These are phyloP conservation scores for Scheffersomyces cryptocercus DNA, from an alignment of 1,139 yeast species.

Conservation along the genomic window DNA sequence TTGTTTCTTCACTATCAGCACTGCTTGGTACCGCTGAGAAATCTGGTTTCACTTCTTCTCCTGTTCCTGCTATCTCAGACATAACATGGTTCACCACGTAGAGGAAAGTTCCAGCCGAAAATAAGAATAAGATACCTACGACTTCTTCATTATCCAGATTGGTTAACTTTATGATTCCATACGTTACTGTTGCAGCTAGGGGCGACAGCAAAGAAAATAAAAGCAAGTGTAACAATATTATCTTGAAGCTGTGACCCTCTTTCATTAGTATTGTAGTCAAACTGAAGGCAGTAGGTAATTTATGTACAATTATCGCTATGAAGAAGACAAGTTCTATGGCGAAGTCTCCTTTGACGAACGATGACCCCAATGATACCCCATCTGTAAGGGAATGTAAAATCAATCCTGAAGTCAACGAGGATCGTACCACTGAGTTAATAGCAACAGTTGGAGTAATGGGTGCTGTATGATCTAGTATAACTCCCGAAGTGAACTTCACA, in stretches of 20 bases:
- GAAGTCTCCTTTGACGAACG: slow-evolving; percentile 47
- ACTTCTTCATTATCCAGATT: slow-evolving; percentile 34
- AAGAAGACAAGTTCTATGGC: slow-evolving; percentile 54
- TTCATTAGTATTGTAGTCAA: slow-evolving; percentile 57
- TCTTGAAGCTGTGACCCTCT: slow-evolving; percentile 25
- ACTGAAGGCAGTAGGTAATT: slow-evolving; percentile 76
- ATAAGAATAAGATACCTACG: slow-evolving; percentile 55
- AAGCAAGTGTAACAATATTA: slow-evolving; percentile 43
- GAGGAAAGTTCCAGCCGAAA: slow-evolving; percentile 73
- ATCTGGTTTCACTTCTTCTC: neutral
- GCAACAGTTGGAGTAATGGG: neutral
- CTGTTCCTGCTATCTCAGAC: slow-evolving; percentile 30
- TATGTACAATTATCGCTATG: slow-evolving; percentile 66
- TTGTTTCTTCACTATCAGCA: slow-evolving; percentile 5
- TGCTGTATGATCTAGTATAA: neutral
- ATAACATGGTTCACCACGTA: slow-evolving; percentile 70
- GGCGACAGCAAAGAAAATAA: slow-evolving; percentile 58
- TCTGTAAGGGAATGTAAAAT: slow-evolving; percentile 70
- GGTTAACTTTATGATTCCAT: slow-evolving; percentile 33
- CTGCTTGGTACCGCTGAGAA: slow-evolving; percentile 5
- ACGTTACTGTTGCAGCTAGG: slow-evolving; percentile 49
- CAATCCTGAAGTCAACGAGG: slow-evolving; percentile 60
- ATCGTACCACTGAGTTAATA: slow-evolving; percentile 6
- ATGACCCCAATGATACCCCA: slow-evolving; percentile 73
- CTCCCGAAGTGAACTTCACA: slow-evolving; percentile 4